Base-by-base conservation (phyloP, 371 early-diverging fungal species). In the Batkoa obscura region DNA sequence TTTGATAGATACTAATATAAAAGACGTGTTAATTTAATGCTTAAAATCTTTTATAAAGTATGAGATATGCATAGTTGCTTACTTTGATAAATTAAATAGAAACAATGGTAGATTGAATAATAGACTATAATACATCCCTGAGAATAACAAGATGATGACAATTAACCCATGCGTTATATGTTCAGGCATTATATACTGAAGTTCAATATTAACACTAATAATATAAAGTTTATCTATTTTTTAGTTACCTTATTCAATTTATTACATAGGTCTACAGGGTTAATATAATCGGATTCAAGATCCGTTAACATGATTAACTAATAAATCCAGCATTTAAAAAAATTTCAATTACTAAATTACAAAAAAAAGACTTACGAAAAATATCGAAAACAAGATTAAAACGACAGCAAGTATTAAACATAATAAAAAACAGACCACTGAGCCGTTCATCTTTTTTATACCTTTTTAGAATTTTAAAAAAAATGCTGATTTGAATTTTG, bases 191-290 rank as follows among this genome's bases (percentile, higher is more conserved):
- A 55, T 55, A 43, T 34, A 55, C 56, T 55, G 33, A 17, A 54
- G 3, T 15, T 12, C 12, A 12, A 13, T 10, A 4, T 3, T 48
- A 48, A n/a, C 1, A 31, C 4, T 48, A 23, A 31, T 13, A 9
- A 2, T 13, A 35, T 45, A n/a, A 55, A 13, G 23, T 1, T 5
- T 32, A 34, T 55, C n/a, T 2, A 8, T 4, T 17, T 15, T 2
- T 13, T 2, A 17, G 2, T 57, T 73, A 87, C 91, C 76, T 83
- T 87, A 68, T 95, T 95, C 59, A 95, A 73, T 64, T 83, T 88
- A 71, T 84, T 86, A 74, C 92, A 91, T 50, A 95, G 79, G 67
- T 95, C 96, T 64, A 95, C 93, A 12, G 96, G 96, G 70, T 95
- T 95, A 70, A 95, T 88, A 71, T 91, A 95, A 62, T 95, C 96